Conservation (phyloP, 345 rosid species). For the Noccaea bulbosa region DNA sequence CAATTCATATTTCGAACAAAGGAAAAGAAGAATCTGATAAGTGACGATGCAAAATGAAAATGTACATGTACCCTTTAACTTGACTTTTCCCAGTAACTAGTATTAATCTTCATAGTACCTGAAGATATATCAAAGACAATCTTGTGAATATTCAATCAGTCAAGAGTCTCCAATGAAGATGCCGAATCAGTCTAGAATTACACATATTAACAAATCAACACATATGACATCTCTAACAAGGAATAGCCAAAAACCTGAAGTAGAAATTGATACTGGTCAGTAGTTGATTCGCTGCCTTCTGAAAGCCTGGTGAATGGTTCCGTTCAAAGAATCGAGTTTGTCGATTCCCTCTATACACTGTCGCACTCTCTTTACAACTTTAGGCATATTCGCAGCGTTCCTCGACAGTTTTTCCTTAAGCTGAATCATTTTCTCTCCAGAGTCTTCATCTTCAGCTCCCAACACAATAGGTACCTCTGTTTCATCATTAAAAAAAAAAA, state of each 20-base stretch:
- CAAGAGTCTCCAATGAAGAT: neutral
- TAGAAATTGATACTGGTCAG: constrained; percentile 4
- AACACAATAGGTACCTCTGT: constrained; percentile 27
- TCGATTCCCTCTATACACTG: constrained; percentile 60
- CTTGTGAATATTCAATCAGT: neutral
- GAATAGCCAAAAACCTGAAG: neutral
- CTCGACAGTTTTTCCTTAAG: constrained; percentile 55
- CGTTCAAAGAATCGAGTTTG: constrained; percentile 51
- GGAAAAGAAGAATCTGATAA: constrained; percentile 33
- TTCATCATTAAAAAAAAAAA: constrained; percentile 32
- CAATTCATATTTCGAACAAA: neutral
- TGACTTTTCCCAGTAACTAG: neutral
- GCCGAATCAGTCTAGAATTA: constrained; percentile 19
- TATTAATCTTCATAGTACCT: neutral
- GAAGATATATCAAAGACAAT: neutral
- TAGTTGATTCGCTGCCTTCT: constrained; percentile 37
- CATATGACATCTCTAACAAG: neutral
- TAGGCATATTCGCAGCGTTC: constrained; percentile 54
- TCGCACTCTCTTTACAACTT: constrained; percentile 58
- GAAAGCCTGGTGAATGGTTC: constrained; percentile 61
- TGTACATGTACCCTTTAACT: neutral
- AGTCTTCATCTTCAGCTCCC: constrained; percentile 42
- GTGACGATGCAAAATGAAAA: constrained; percentile 15
- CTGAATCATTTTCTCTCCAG: constrained; percentile 49
- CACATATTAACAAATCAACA: constrained; percentile 28